These are phyloP conservation scores for Cercospora sp. DNA, from an alignment of 2,329 filamentous ascomycete species.

Conservation along the genomic window DNA sequence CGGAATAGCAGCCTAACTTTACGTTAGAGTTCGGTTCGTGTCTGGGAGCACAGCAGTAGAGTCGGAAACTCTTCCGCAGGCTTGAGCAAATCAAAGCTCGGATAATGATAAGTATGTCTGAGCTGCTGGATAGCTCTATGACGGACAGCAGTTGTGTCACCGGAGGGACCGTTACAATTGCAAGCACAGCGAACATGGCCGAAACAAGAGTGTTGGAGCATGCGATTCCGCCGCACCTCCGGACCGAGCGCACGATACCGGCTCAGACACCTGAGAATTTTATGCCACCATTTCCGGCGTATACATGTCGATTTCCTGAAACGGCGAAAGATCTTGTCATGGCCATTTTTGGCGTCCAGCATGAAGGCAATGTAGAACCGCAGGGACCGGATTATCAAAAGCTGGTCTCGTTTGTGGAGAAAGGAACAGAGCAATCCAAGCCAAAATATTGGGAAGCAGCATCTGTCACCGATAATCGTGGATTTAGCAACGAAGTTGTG, in stretches of 20 bases:
- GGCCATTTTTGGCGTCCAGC: constrained; percentile 41
- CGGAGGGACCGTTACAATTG: neutral
- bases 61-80: constrained; percentile 11
- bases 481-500: constrained; percentile 40
- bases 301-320: constrained; percentile 38
- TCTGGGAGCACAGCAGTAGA: neutral
- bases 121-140: neutral
- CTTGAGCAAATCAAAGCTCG: constrained; percentile 5
- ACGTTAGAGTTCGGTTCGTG: constrained; percentile 13
- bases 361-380: constrained; percentile 3
- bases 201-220: constrained; percentile 23
- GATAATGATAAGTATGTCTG: constrained; percentile 12
- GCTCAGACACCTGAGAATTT: constrained; percentile 32
- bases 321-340: constrained; percentile 38
- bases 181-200: constrained; percentile 17
- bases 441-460: constrained; percentile 39
- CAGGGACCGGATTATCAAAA: constrained; percentile 18
- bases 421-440: constrained; percentile 20
- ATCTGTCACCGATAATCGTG: constrained; percentile 37
- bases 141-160: neutral
- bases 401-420: constrained; percentile 26
- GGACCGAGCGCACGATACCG: constrained; percentile 22
- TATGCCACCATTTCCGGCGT: constrained; percentile 37
- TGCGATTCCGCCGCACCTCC: constrained; percentile 27
- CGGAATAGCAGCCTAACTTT: neutral